Conservation (phyloP, 768 basidiomycete genomes). For the Trametes cingulata region DNA sequence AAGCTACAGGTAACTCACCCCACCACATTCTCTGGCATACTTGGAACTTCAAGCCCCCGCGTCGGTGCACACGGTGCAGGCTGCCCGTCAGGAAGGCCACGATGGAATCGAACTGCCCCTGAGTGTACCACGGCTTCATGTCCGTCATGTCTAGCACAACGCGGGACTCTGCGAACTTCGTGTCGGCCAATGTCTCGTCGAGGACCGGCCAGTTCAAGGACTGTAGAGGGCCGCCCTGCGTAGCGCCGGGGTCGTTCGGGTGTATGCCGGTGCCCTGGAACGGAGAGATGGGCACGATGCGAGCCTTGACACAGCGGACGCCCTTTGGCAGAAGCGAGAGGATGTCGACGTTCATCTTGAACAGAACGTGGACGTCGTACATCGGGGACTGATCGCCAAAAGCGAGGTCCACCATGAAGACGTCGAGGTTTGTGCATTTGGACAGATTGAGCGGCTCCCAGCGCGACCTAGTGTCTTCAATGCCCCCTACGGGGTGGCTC, state of each 20-base stretch:
- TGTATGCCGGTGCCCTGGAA: background rate
- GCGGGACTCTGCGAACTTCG: too few species aligned
- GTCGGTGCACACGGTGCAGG: background rate
- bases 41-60: background rate
- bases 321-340: background rate
- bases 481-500: background rate
- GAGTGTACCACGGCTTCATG: background rate
- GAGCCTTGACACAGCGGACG: background rate
- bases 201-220: background rate
- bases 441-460: background rate
- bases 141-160: background rate
- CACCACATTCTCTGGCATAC: background rate
- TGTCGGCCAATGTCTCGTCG: background rate
- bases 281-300: background rate
- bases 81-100: background rate
- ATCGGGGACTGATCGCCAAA: background rate
- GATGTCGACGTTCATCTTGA: slow-evolving; percentile 1
- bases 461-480: background rate
- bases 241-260: background rate
- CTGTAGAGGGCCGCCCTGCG: background rate
- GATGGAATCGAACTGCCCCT: background rate
- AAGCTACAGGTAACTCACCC: background rate
- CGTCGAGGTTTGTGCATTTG: background rate
- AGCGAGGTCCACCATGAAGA: background rate
- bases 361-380: background rate